Conservation (phyloP, 2,329 filamentous ascomycete species). For the Leptoxyphium fumago region DNA sequence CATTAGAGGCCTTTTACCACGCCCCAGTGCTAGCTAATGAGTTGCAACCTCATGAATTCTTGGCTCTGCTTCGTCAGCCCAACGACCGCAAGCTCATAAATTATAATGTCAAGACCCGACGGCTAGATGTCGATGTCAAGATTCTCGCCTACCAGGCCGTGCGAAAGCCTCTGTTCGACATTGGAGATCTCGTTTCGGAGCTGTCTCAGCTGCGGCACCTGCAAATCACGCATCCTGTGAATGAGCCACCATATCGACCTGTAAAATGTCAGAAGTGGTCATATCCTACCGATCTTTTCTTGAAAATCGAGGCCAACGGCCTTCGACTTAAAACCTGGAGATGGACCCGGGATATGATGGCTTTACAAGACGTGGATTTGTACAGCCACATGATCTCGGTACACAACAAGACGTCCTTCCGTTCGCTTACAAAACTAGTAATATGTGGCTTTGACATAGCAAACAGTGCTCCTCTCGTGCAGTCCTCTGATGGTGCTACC, state of each 20-base stretch:
- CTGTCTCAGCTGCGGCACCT: conserved; percentile 55
- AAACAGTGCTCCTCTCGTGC: conserved; percentile 11
- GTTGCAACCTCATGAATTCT: conserved; percentile 17
- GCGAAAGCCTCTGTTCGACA: conserved; percentile 38
- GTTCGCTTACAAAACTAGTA: conserved; percentile 38
- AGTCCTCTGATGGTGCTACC: not conserved
- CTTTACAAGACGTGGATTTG: conserved; percentile 13
- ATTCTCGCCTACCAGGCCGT: conserved; percentile 40
- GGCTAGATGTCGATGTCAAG: conserved; percentile 53
- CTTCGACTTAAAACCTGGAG: conserved; percentile 36
- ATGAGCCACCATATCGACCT: conserved; percentile 52
- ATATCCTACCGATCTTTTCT: conserved; percentile 52
- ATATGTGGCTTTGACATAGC: conserved; percentile 32
- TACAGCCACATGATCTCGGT: conserved; percentile 20
- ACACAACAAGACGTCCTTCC: conserved; percentile 32
- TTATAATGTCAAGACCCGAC: conserved; percentile 57
- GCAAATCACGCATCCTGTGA: conserved; percentile 55
- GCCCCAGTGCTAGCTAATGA: conserved; percentile 16
- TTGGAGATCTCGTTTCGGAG: conserved; percentile 44
- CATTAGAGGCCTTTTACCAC: conserved; percentile 23
- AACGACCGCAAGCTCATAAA: conserved; percentile 28
- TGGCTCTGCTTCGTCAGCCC: conserved; percentile 14
- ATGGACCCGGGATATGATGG: conserved; percentile 33
- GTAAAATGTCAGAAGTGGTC: conserved; percentile 44
- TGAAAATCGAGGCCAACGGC: conserved; percentile 40